phyloP scores from a whole-genome alignment of 2,329 filamentous ascomycete genomes.

The Graphilbum ipis-grandicollis region DNA sequence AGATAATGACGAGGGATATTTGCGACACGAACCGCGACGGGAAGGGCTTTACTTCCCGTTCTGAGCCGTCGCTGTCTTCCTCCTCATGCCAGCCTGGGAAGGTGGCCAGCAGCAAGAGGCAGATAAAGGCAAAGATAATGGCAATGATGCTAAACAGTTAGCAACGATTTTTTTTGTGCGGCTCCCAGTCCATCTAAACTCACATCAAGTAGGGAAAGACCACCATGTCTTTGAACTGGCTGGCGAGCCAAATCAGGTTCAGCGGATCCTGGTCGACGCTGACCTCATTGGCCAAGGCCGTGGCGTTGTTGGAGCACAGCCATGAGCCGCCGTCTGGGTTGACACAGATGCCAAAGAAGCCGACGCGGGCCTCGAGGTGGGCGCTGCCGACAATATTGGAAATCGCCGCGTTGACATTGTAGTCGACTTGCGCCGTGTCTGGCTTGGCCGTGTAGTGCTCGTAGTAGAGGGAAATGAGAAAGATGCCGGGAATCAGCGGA shows the following conservation, averaged over 20 bases:
- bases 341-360: constrained; percentile 96
- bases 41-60: constrained; percentile 86
- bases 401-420: constrained; percentile 70
- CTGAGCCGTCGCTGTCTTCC: constrained; percentile 60
- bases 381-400: constrained; percentile 78
- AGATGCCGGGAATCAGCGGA: constrained; percentile 86
- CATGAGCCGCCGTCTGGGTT: constrained; percentile 80
- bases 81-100: constrained; percentile 98
- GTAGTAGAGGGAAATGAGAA: constrained; percentile 97
- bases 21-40: constrained; percentile 85
- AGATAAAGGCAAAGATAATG: constrained; percentile 92
- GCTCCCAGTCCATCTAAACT: too few species aligned
- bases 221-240: constrained; percentile 95
- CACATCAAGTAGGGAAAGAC: constrained; percentile 94
- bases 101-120: constrained; percentile 83
- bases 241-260: constrained; percentile 92
- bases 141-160: constrained; percentile 61
- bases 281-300: constrained; percentile 75
- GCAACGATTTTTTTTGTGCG: constrained; percentile 1
- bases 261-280: constrained; percentile 85
- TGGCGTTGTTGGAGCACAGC: constrained; percentile 95
- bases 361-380: constrained; percentile 74
- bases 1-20: constrained; percentile 84
- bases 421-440: constrained; percentile 77
- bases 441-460: constrained; percentile 68